phyloP scores from a whole-genome alignment of 163 green algal species.

The Chlorella variabilis region DNA sequence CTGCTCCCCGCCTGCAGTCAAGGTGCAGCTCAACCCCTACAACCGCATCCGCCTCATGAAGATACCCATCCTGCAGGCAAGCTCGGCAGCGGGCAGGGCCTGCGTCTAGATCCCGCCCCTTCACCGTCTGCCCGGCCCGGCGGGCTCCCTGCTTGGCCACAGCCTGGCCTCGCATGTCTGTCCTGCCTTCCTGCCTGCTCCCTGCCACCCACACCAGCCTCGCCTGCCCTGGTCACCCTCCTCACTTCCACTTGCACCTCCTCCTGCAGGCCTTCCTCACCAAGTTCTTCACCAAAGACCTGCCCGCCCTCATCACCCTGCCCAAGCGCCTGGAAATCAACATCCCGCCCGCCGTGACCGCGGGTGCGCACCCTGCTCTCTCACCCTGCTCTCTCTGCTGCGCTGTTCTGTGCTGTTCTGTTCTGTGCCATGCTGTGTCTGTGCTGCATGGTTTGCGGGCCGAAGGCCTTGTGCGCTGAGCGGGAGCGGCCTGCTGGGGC shows the following conservation, averaged over 20 bases:
- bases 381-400: neutral
- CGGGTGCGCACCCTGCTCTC: neutral
- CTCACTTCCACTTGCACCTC: too few species aligned
- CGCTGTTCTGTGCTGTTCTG: neutral
- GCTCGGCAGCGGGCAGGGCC: neutral
- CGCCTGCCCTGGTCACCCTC: too few species aligned
- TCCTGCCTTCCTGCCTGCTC: neutral
- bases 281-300: slow-evolving; percentile 91
- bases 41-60: slow-evolving; percentile 92
- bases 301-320: slow-evolving; percentile 92
- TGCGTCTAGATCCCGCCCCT: neutral
- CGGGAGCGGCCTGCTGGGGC: too few species aligned
- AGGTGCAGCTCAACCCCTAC: slow-evolving; percentile 95
- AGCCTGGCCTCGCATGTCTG: neutral
- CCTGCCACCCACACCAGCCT: neutral
- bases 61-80: slow-evolving; percentile 82
- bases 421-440: too few species aligned
- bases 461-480: too few species aligned
- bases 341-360: slow-evolving; percentile 87
- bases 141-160: too few species aligned
- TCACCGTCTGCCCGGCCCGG: too few species aligned
- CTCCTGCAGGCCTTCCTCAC: slow-evolving; percentile 84
- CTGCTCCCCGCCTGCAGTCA: slow-evolving; percentile 37
- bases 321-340: slow-evolving; percentile 91
- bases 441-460: too few species aligned